A percentile compares a stretch with the other conserved stretches of the same genome.
Evolutionary conservation across 2,329 filamentous ascomycete species (phyloP).

Genomic region (Colletotrichum chlorophyti): DNA sequence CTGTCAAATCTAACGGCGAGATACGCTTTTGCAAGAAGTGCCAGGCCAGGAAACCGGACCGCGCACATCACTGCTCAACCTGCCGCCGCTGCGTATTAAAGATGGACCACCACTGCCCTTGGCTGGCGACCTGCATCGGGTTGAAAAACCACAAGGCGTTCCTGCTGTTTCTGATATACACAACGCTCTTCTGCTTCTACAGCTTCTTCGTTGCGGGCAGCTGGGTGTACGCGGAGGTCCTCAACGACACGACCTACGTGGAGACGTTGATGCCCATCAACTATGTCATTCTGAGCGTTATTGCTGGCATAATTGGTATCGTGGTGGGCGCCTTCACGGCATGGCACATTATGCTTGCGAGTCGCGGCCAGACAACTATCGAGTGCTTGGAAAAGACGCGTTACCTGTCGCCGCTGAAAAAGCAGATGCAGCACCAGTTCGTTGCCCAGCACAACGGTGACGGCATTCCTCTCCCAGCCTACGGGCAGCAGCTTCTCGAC

Average conservation of each 20-base stretch:
- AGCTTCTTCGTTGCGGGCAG: conserved; percentile 77
- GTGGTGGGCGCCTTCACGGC: conserved; percentile 87
- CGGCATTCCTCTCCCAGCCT: conserved; percentile 59
- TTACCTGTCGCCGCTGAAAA: conserved; percentile 82
- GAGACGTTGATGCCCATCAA: conserved; percentile 87
- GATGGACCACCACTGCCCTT: conserved; percentile 99
- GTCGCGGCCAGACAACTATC: conserved; percentile 87
- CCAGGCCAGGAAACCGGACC: conserved; percentile 91
- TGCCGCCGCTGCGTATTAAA: conserved; percentile 95
- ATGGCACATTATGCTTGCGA: conserved; percentile 88
- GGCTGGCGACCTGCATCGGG: conserved; percentile 95
- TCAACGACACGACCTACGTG: conserved; percentile 72
- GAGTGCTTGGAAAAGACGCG: conserved; percentile 96
- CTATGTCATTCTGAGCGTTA: conserved; percentile 84
- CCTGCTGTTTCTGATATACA: conserved; percentile 89
- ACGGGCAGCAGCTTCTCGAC: conserved; percentile 78
- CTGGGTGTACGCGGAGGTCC: conserved; percentile 88
- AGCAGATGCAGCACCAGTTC: conserved; percentile 71
- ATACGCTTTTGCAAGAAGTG: conserved; percentile 97
- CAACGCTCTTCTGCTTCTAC: conserved; percentile 83
- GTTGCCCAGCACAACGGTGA: conserved; percentile 60
- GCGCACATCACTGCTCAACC: conserved; percentile 95
- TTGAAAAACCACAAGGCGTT: conserved; percentile 96
- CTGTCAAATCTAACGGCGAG: conserved; percentile 89
- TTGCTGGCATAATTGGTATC: conserved; percentile 89